phyloP scores from a whole-genome alignment of 2,329 filamentous ascomycete species.

The Diaporthe ampelina region DNA sequence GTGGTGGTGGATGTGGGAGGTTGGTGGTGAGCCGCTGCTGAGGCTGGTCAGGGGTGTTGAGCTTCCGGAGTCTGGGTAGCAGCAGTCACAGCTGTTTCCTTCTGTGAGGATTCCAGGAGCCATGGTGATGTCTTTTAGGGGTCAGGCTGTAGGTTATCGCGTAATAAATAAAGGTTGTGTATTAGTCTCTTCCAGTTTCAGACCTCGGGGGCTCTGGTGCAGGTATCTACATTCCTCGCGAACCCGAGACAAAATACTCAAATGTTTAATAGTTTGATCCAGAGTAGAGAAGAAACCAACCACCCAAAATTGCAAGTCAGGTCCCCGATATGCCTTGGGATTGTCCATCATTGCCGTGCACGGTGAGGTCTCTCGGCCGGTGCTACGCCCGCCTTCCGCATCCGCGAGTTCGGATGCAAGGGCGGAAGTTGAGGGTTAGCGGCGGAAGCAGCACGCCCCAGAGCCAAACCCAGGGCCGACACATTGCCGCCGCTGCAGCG shows the following conservation, averaged over 20 bases:
- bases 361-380: slow-evolving; percentile 22
- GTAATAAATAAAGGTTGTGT: neutral
- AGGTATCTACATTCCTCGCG: neutral
- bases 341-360: slow-evolving; percentile 12
- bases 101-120: slow-evolving; percentile 33
- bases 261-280: neutral
- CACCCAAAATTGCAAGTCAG: neutral
- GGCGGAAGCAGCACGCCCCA: slow-evolving; percentile 10
- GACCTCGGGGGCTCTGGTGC: too few species aligned
- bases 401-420: slow-evolving; percentile 39
- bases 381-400: slow-evolving; percentile 36
- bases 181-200: neutral
- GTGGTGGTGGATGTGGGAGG: slow-evolving; percentile 32
- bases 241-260: neutral
- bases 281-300: neutral
- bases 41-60: slow-evolving; percentile 40
- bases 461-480: neutral
- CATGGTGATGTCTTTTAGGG: slow-evolving; percentile 4
- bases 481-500: slow-evolving; percentile 5
- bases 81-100: slow-evolving; percentile 36
- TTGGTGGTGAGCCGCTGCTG: slow-evolving; percentile 39
- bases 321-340: slow-evolving; percentile 3
- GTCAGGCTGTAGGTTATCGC: neutral
- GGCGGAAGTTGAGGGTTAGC: slow-evolving; percentile 37
- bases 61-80: slow-evolving; percentile 34